A percentile compares a stretch with the other conserved stretches of the same genome.
phyloP scores from a whole-genome alignment of 768 basidiomycete genomes.

The Crassisporium funariophilum region DNA sequence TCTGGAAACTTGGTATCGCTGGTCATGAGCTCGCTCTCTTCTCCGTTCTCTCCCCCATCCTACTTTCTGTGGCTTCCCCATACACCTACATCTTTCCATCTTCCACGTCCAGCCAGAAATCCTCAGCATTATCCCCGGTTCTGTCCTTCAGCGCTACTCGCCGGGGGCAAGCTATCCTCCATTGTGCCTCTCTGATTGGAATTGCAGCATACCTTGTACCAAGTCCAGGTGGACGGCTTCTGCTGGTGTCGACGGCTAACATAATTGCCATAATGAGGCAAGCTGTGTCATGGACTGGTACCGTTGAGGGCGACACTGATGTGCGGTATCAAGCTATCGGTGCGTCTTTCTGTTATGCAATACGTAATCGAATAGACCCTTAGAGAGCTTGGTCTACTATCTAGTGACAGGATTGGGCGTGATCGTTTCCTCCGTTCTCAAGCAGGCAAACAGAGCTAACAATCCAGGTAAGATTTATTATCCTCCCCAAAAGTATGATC shows the following conservation, averaged over 20 bases:
- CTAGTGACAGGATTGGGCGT: conserved; percentile 70
- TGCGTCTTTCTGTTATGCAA: conserved; percentile 30
- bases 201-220: conserved; percentile 54
- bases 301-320: conserved; percentile 24
- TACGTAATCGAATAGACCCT: background rate
- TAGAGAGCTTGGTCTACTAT: conserved; percentile 5
- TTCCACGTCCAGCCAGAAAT: background rate
- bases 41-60: conserved; percentile 65
- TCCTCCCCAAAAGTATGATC: conserved; percentile 11
- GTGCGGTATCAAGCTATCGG: conserved; percentile 50
- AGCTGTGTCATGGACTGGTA: conserved; percentile 54
- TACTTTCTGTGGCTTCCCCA: conserved; percentile 49
- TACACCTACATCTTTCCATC: conserved; percentile 16
- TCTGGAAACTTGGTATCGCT: conserved; percentile 86
- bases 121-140: conserved; percentile 22
- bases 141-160: conserved; percentile 47
- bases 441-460: conserved; percentile 78
- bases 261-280: conserved; percentile 50
- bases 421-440: conserved; percentile 64
- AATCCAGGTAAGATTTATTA: conserved; percentile 63
- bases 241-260: conserved; percentile 58
- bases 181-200: conserved; percentile 51
- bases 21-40: conserved; percentile 81
- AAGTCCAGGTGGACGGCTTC: conserved; percentile 55
- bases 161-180: conserved; percentile 50